Percentiles rank a stretch among this genome's conserved stretches.
Conservation (phyloP, 148 eudicot species). For the Vaccinium corymbosum region DNA sequence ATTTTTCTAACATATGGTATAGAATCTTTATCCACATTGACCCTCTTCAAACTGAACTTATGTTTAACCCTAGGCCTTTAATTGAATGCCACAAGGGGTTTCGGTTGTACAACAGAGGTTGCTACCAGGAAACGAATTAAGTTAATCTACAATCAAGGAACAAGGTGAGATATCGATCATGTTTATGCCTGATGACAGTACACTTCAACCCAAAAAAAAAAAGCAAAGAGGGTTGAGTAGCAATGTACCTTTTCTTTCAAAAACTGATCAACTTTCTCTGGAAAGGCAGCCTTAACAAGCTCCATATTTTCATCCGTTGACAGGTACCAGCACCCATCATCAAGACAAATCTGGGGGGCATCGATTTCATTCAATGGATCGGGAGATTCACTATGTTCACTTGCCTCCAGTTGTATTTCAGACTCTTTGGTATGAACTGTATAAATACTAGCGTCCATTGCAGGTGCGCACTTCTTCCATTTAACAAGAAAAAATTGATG, state of each 20-base stretch:
- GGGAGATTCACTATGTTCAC: slow-evolving; percentile 28
- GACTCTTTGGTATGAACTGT: slow-evolving; percentile 34
- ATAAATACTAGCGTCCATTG: slow-evolving; percentile 18
- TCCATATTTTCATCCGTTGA: slow-evolving; percentile 73
- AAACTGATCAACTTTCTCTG: slow-evolving; percentile 51
- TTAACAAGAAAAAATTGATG: slow-evolving; percentile 62
- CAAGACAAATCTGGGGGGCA: slow-evolving; percentile 45
- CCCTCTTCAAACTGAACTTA: neutral
- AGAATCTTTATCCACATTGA: neutral
- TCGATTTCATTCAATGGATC: slow-evolving; percentile 53
- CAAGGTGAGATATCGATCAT: neutral
- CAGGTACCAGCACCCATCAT: slow-evolving; percentile 53
- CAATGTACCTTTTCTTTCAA: slow-evolving; percentile 53
- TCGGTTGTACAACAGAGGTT: neutral
- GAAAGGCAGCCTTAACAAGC: slow-evolving; percentile 74
- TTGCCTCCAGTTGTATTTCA: slow-evolving; percentile 24
- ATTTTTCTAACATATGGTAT: neutral
- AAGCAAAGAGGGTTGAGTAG: neutral
- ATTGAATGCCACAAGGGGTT: neutral
- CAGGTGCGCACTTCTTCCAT: slow-evolving; percentile 59
- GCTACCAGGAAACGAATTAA: neutral
- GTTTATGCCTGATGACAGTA: neutral
- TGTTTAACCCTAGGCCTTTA: neutral
- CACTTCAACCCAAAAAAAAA: neutral
- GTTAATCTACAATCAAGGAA: neutral